Base-by-base conservation (phyloP, 2,329 filamentous ascomycete species). In the Fusarium lyarnte region DNA sequence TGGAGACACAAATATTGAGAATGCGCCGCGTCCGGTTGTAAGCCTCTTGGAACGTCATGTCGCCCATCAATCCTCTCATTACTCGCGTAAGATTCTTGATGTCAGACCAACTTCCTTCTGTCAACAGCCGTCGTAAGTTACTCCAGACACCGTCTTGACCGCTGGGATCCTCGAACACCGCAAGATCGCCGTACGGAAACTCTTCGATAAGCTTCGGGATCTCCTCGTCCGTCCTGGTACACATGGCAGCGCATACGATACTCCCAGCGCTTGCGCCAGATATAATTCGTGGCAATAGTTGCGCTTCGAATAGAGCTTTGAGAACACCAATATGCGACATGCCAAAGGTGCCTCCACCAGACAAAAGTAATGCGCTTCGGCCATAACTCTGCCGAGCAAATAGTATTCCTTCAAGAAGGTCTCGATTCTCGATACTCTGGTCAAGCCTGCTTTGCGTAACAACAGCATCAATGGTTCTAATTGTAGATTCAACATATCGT, bases 1-100 rank as follows among this genome's bases (percentile, higher is more conserved):
- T 94, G 0, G 95, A 97, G 11, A 98, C 95, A 65, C 93, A 95
- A 41, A 98, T 97, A 80, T 98, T 98, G 78, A 97, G 89, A 69
- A 98, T 95, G 65, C 94, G 89, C 33, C 94, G 89, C 0, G 95
- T 97, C n/a, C 94, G 91, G 79, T 97, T 97, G 84, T 98, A 98
- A 2, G 94, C 94, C 82, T 98, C 95, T 78, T 95, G 93, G 75
- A 98, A 98, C 0, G 95, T 98, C 76, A 97, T 92, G 76, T 98
- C 93, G 41, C 94, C 94, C 12, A 97, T 87, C 77, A 96, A 85
- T 36, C 87, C 86, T 60, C 90, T 89, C 93, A 98, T 96, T 10
- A 97, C 94, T 51, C 91, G 87, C 5, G 89, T 91, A 53, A 98
- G 84, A 80, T 97, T 91, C 29, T 89, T 88, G 76, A 97, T 97